These are phyloP conservation scores for Salvia rosmarinus DNA, from an alignment of 257 asterid species.

Conservation along the genomic window DNA sequence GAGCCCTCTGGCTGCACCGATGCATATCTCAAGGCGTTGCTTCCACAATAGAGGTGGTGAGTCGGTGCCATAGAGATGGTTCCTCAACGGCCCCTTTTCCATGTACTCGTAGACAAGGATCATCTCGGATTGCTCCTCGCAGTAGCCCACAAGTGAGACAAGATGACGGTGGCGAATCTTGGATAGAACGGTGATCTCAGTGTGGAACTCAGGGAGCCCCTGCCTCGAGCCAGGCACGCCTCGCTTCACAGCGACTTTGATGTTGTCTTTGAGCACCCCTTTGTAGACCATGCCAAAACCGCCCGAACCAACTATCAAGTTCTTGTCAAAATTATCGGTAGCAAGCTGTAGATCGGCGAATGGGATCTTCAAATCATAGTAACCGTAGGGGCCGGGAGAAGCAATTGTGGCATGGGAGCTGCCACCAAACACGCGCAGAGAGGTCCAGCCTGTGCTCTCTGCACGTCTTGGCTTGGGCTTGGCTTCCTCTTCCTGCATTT, in stretches of 20 bases:
- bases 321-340: slow-evolving; percentile 64
- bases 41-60: slow-evolving; percentile 66
- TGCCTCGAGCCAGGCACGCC: slow-evolving; percentile 71
- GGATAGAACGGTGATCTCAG: slow-evolving; percentile 67
- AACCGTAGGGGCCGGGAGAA: slow-evolving; percentile 58
- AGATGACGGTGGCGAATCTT: slow-evolving; percentile 75
- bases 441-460: slow-evolving; percentile 65
- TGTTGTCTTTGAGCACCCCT: slow-evolving; percentile 54
- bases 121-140: slow-evolving; percentile 78
- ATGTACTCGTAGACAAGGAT: slow-evolving; percentile 81
- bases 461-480: slow-evolving; percentile 42
- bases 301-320: slow-evolving; percentile 62
- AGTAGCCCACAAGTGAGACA: slow-evolving; percentile 72
- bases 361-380: slow-evolving; percentile 59
- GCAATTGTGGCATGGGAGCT: slow-evolving; percentile 57
- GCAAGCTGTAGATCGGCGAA: slow-evolving; percentile 62
- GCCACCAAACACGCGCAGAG: slow-evolving; percentile 49
- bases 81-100: slow-evolving; percentile 67
- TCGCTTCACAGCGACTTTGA: slow-evolving; percentile 68
- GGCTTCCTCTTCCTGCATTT: slow-evolving; percentile 43
- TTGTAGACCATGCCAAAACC: slow-evolving; percentile 74
- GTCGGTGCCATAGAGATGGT: slow-evolving; percentile 58
- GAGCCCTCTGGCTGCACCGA: slow-evolving; percentile 86
- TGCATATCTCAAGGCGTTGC: slow-evolving; percentile 78
- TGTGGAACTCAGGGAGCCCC: slow-evolving; percentile 76